phyloP scores from a whole-genome alignment of 352 stramenopile genomes.

The Globisporangium ultimum region DNA sequence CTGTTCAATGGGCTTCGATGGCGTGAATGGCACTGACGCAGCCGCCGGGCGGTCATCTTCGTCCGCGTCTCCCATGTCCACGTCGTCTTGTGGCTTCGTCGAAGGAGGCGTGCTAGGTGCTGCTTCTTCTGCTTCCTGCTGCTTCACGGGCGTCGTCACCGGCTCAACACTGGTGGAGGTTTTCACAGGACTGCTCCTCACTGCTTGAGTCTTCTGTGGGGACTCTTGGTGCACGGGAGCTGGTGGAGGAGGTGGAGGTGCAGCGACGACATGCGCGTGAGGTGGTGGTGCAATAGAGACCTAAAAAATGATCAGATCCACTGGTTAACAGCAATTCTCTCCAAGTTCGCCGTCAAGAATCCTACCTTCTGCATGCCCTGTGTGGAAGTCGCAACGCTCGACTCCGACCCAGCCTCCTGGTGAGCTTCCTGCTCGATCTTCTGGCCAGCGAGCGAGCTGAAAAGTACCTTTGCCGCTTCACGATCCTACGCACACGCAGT shows the following conservation, averaged over 20 bases:
- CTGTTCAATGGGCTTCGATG: slow-evolving; percentile 70
- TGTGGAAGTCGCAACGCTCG: slow-evolving; percentile 24
- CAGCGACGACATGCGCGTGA: slow-evolving; percentile 15
- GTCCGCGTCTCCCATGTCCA: slow-evolving; percentile 53
- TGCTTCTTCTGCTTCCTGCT: slow-evolving; percentile 17
- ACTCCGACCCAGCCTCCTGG: slow-evolving; percentile 29
- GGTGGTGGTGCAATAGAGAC: slow-evolving; percentile 16
- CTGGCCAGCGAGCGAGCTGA: slow-evolving; percentile 72
- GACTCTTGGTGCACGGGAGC: slow-evolving; percentile 7
- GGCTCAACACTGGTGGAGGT: neutral
- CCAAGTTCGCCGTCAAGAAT: neutral
- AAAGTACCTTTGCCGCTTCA: slow-evolving; percentile 66
- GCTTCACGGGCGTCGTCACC: neutral
- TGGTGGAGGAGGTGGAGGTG: slow-evolving; percentile 22
- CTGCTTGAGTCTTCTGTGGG: slow-evolving; percentile 14
- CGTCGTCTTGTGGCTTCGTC: slow-evolving; percentile 17
- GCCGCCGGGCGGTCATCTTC: slow-evolving; percentile 4
- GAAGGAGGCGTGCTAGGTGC: slow-evolving; percentile 10
- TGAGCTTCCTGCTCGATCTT: slow-evolving; percentile 55
- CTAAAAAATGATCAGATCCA: slow-evolving; percentile 20
- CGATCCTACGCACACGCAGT: slow-evolving; percentile 45
- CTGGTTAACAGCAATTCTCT: neutral
- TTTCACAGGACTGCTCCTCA: slow-evolving; percentile 11
- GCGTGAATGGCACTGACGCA: slow-evolving; percentile 42
- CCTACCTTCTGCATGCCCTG: slow-evolving; percentile 40